Evolutionary conservation across 2,329 filamentous ascomycete genomes (phyloP), one percentile per base, ranked within the genome.

Genomic region (Colletotrichum salicis): DNA sequence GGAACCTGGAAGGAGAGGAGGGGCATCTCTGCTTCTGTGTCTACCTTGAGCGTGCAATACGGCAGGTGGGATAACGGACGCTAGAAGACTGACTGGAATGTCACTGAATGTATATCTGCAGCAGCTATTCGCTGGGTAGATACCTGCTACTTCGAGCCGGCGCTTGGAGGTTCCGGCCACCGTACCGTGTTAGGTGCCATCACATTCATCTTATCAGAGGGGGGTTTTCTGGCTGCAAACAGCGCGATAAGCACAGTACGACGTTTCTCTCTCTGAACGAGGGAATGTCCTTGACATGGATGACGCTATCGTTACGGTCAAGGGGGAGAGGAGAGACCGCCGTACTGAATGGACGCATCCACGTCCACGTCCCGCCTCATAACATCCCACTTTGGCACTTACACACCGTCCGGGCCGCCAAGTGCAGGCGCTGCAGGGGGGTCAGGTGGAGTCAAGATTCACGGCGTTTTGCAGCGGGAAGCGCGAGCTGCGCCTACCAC

Each of bases 181-280:
- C 27, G 64, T 66, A 71, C 69, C 65, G 65, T 71, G 65, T 69
- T 45, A 71, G 59, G 58, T 71, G 64, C 54, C 54, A 41, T 45
- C n/a, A 27, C 37, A 31, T 31, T 13, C 22, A 5, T 24, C n/a
- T 52, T 61, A 64, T 64, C 65, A 71, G 69, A 64, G 12, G 54
- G 24, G 24, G 3, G 41, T 41, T 24, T 22, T 24, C 29, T 51
- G 13, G 65, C 70, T 55, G 65, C 70, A 63, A 48, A 41, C 60
- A 45, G 37, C 54, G 54, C 13, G 65, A 72, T 72, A 72, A 72
- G 65, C 37, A 70, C 65, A 64, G 65, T 64, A 67, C 65, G 22
- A 29, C 41, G 13, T 55, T 48, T 3, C 52, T 8, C 19, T 3
- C 52, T 8, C 19, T 22, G 33, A 13, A n/a, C 60, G 15, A 51